Conservation (phyloP, 371 early-diverging fungal species). For the Mycotypha africana region DNA sequence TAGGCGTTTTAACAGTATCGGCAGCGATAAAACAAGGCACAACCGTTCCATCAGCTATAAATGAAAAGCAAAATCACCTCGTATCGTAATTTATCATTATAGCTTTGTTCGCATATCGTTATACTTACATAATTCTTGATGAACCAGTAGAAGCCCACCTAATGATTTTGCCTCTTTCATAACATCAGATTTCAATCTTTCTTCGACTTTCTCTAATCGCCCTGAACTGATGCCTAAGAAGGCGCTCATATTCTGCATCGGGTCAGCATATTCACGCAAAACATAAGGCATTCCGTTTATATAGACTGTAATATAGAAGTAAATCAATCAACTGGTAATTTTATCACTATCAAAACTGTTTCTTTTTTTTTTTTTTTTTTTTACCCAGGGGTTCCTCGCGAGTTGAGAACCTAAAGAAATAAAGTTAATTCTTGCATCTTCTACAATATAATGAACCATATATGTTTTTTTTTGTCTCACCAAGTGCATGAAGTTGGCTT, state of each 20-base stretch:
- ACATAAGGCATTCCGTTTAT: constrained; percentile 65
- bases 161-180: constrained; percentile 48
- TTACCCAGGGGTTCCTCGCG: constrained; percentile 69
- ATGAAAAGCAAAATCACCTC: background rate
- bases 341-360: background rate
- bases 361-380: too few relatives aligned
- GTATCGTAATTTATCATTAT: background rate
- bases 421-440: too few relatives aligned
- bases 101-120: too few relatives aligned
- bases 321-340: background rate
- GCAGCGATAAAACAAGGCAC: constrained; percentile 64
- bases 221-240: constrained; percentile 61
- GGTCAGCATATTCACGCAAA: constrained; percentile 55
- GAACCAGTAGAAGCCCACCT: constrained; percentile 59
- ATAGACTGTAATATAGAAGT: constrained; percentile 28
- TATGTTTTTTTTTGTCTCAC: constrained; percentile 14
- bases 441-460: background rate
- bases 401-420: constrained; percentile 55
- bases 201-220: constrained; percentile 68
- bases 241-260: constrained; percentile 61
- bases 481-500: constrained; percentile 33
- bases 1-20: constrained; percentile 57
- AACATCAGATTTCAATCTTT: constrained; percentile 63
- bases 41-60: constrained; percentile 46
- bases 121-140: constrained; percentile 58